Percentiles rank a stretch among this genome's conserved stretches.
Conservation (phyloP, 345 rosid species). For the Excoecaria cochinchinensis region DNA sequence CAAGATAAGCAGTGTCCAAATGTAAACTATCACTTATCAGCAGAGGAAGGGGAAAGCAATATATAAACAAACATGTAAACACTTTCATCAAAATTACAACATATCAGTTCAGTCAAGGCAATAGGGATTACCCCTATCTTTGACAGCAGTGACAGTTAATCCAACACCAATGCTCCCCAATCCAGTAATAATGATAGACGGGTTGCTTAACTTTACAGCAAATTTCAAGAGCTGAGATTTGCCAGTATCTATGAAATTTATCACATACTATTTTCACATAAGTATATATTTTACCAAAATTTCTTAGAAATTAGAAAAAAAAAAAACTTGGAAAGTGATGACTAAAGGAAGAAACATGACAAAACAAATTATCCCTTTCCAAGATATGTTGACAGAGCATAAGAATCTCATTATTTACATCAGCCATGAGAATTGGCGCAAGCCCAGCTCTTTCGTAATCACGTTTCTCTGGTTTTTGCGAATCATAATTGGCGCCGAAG, state of each 20-base stretch:
- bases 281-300: conserved; percentile 1
- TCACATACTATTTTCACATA: background rate
- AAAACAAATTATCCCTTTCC: background rate
- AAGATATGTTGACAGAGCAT: background rate
- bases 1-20: background rate
- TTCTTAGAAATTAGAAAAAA: background rate
- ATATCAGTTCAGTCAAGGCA: background rate
- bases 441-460: too few relatives aligned
- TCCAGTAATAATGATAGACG: conserved; percentile 92
- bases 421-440: background rate
- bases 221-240: conserved; percentile 96
- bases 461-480: too few relatives aligned
- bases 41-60: background rate
- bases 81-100: conserved; percentile 4
- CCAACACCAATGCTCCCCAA: conserved; percentile 99
- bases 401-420: background rate
- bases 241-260: conserved; percentile 70
- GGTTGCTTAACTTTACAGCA: conserved; percentile 90
- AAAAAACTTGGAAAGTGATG: background rate
- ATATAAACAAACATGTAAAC: background rate
- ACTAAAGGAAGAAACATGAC: background rate
- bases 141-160: conserved; percentile 94
- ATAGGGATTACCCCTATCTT: conserved; percentile 72
- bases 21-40: background rate
- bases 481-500: too few relatives aligned